Percentiles rank a stretch among this genome's conserved stretches.
Conservation (phyloP, 805 yeast species). For the Candida patagonica region DNA sequence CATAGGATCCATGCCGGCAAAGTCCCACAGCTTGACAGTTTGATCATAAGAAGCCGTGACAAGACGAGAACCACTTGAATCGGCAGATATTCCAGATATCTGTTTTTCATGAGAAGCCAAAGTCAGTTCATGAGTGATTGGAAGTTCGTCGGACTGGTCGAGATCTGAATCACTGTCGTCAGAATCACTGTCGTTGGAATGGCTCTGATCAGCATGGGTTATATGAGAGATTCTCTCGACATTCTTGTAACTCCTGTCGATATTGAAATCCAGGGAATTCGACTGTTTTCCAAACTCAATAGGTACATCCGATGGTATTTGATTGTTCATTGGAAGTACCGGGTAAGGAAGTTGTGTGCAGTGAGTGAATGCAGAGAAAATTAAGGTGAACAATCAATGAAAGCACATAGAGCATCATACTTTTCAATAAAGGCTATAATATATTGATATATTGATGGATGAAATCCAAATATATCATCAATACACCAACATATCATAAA, state of each 20-base stretch:
- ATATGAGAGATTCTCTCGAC: not conserved
- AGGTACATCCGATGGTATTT: too few species aligned
- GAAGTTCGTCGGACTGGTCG: slow-evolving; percentile 24
- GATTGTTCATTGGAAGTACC: too few species aligned
- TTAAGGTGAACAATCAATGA: too few species aligned
- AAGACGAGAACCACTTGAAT: slow-evolving; percentile 23
- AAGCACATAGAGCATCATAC: too few species aligned
- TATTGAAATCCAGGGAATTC: slow-evolving; percentile 1
- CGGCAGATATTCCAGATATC: slow-evolving; percentile 21
- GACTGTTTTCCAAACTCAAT: slow-evolving; percentile 12
- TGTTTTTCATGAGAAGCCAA: slow-evolving; percentile 17
- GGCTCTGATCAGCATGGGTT: too few species aligned
- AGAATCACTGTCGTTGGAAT: too few species aligned
- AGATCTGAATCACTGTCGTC: slow-evolving; percentile 9
- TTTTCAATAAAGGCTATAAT: too few species aligned
- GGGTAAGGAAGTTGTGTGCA: too few species aligned
- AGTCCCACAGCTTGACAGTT: slow-evolving; percentile 27
- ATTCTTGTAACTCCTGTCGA: not conserved
- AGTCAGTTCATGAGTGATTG: slow-evolving; percentile 28
- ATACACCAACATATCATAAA: too few species aligned
- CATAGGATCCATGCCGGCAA: slow-evolving; percentile 25
- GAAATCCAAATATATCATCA: too few species aligned
- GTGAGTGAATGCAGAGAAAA: too few species aligned
- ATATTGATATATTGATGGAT: too few species aligned
- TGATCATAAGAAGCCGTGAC: slow-evolving; percentile 24